Base-by-base conservation (phyloP, 202 grass and related monocot genomes). In the Elaeis oleifera region DNA sequence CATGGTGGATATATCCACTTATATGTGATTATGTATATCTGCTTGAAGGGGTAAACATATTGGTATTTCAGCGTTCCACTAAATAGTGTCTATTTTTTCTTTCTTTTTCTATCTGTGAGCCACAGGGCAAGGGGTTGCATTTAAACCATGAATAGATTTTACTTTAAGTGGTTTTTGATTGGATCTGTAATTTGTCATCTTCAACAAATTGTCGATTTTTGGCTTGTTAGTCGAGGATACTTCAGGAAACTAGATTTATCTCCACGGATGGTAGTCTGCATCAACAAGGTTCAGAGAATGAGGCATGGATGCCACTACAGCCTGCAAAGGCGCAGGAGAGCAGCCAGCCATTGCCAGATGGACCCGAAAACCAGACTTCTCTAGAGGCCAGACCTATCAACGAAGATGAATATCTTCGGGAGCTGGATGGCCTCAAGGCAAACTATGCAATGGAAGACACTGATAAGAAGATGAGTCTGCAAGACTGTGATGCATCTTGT, bases 401-500 rank as follows among this genome's bases (percentile, higher is more conserved):
- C 26, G 81, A 86, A 77, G 74, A 78, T 55, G 84, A 89, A 61
- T 97, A 97, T 69, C 66, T 97, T 31, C 68, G 57, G 71, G 94
- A 97, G 72, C 64, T 92, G 32, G 79, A 97, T 23, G 78, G 73
- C 67, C 65, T 91, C 56, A 59, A 64, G 22, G 78, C 62, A 29
- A 97, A 79, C 68, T 74, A 65, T 54, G 81, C 70, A 6, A 54
- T 60, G 23, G 71, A 84, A 59, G 92, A 97, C 78, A 68, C 70
- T 3, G 82, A 90, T 74, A 90, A 79, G 59, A 59, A 53, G 69
- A 83, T 86, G 87, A 90, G 82, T 60, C 63, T 90, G 28, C 79
- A 83, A 72, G 87, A 90, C 80, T 82, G 82, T 49, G 81, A 91
- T 54, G 48, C 77, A 68, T 91, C 88, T 55, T 92, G 88, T 73